Conservation (phyloP, 2,329 filamentous ascomycete genomes). For the Colletotrichum neosansevieriae region DNA sequence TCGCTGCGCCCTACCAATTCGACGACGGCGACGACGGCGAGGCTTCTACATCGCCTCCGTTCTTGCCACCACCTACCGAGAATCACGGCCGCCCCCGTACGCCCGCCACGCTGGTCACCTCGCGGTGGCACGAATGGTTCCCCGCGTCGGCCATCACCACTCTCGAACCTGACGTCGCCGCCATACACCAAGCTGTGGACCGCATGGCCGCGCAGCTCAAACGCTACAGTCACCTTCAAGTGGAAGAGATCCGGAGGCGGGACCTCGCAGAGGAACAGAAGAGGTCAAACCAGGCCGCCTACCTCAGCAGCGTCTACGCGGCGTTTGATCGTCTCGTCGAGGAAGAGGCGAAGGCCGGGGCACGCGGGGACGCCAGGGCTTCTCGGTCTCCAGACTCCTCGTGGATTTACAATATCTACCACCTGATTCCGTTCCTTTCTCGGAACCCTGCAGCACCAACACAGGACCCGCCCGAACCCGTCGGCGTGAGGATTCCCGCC, state of each 20-base stretch:
- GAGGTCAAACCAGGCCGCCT: not conserved
- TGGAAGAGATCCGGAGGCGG: not conserved
- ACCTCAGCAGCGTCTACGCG: not conserved
- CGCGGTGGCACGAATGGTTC: not conserved
- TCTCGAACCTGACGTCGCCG: not conserved
- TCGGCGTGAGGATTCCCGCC: not conserved
- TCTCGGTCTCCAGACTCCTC: not conserved
- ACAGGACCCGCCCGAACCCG: not conserved
- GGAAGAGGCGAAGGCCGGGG: not conserved
- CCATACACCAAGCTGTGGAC: constrained; percentile 8
- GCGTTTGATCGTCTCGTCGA: not conserved
- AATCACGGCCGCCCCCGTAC: not conserved
- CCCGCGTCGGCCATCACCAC: not conserved
- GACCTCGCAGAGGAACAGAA: not conserved
- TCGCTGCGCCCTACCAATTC: not conserved
- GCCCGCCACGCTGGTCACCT: constrained; percentile 1
- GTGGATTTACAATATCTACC: not conserved
- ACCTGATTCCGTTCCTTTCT: not conserved
- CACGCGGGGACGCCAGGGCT: not conserved
- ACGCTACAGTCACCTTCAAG: not conserved
- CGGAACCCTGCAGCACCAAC: not conserved
- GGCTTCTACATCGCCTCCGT: not conserved
- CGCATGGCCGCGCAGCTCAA: not conserved
- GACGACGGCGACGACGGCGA: not conserved
- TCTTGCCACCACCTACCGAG: not conserved